A percentile compares a stretch with the other conserved stretches of the same genome.
phyloP scores from a whole-genome alignment of 73 alveolate genomes.

The Paramecium biaurelia region DNA sequence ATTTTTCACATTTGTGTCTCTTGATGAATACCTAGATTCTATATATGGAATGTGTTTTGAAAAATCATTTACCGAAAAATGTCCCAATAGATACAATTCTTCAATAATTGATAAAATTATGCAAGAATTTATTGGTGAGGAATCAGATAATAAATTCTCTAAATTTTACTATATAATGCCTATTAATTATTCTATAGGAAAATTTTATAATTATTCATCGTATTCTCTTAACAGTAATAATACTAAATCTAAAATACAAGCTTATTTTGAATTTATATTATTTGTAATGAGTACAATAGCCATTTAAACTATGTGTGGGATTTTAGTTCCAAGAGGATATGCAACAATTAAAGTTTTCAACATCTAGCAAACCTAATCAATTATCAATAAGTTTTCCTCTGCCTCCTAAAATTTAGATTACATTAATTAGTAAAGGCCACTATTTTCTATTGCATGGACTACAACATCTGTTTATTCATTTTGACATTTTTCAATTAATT shows the following conservation, averaged over 20 bases:
- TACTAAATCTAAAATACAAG: neutral
- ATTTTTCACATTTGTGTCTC: neutral
- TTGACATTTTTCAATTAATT: neutral
- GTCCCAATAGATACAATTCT: neutral
- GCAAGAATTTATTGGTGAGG: neutral
- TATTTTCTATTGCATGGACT: neutral
- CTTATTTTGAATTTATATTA: neutral
- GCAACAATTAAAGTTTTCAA: conserved; percentile 1
- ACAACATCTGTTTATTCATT: neutral
- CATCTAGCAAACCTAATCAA: neutral
- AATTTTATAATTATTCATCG: neutral
- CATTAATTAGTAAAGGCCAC: neutral
- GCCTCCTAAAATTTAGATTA: neutral
- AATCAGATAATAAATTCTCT: neutral
- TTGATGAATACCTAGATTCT: neutral
- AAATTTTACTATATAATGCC: neutral
- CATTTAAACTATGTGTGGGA: neutral
- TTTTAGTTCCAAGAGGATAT: neutral
- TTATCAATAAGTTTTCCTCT: neutral
- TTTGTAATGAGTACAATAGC: neutral
- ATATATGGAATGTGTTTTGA: neutral
- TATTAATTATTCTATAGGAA: neutral
- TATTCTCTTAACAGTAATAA: neutral
- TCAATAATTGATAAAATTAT: neutral
- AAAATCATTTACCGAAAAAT: neutral